Base-by-base conservation (phyloP, 257 asterid genomes). In the Plantago major region DNA sequence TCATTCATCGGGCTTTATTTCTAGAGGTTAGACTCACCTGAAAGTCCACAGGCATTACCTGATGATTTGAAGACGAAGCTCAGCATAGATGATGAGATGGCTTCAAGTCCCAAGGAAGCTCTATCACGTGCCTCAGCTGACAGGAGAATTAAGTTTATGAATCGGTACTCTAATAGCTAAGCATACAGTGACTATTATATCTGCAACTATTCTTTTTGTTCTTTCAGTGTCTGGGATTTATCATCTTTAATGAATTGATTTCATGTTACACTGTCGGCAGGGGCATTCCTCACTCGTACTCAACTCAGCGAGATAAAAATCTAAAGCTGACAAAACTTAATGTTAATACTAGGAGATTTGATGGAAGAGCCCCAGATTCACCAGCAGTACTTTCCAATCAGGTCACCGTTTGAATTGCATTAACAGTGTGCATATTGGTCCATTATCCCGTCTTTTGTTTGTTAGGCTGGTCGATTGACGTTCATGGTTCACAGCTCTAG, bases 31-130 rank as follows among this genome's bases (percentile, higher is more conserved):
- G 6, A 75, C 74, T 65, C 67, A 65, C 54, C 57, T 52, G 37
- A 64, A 46, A 11, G 61, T 65, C 50, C 33, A 43, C 81, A 93
- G 99, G 78, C 99, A 48, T 76, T 93, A 66, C 99, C 99, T 61
- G 97, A 76, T 73, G 97, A 93, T 71, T 78, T 93, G 75, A 93
- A 82, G 88, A 80, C 95, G 33, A 84, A 93, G 82, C 93, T 93
- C 60, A 89, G 95, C 82, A 84, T 93, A 69, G 99, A 93, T 70
- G 95, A 93, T 79, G 96, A 80, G 14, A 11, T 80, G 70, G 93
- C 65, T 77, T 79, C 89, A 48, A 92, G 99, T 79, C 97, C 99
- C 51, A 89, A 90, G 87, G 99, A 93, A 85, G 99, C 99, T 63
- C 71, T 92, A 46, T 87, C 95, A 59, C 83, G 93, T 68, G 99